Conservation (phyloP, 1,139 yeast genomes). For the Candida labiduridarum region DNA sequence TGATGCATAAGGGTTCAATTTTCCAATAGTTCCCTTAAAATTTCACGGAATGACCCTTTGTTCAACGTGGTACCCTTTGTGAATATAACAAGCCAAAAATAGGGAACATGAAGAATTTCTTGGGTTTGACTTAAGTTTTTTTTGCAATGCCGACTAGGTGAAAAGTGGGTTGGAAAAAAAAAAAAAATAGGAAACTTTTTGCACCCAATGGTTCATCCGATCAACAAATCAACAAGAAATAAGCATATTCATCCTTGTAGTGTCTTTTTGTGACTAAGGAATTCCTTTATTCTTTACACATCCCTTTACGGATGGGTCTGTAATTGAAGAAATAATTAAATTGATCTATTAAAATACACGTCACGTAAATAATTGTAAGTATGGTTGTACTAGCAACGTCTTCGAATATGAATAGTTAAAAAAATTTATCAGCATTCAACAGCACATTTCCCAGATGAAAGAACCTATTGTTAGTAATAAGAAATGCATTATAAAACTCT, state of each 20-base stretch:
- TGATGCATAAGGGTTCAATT: not conserved
- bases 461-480: too few relatives aligned
- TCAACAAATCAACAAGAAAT: not conserved
- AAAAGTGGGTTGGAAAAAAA: not conserved
- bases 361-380: not conserved
- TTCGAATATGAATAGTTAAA: not conserved
- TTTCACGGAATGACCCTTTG: not conserved
- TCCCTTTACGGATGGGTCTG: not conserved
- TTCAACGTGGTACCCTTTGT: not conserved
- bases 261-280: not conserved
- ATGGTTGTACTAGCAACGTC: constrained; percentile 1
- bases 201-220: constrained; percentile 2
- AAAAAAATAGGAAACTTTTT: constrained; percentile 4
- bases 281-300: not conserved
- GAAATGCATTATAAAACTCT: constrained; percentile 8
- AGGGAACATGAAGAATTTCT: not conserved
- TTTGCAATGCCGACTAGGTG: constrained; percentile 5
- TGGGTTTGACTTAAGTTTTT: constrained; percentile 2
- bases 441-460: too few relatives aligned
- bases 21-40: constrained; percentile 3
- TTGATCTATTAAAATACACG: not conserved
- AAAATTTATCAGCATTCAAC: not conserved
- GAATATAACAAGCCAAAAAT: not conserved
- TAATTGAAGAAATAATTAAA: not conserved
- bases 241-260: not conserved